A percentile compares a stretch with the other conserved stretches of the same genome.
phyloP scores from a whole-genome alignment of 2,329 filamentous ascomycete genomes.

The Arachnomyces sp. region DNA sequence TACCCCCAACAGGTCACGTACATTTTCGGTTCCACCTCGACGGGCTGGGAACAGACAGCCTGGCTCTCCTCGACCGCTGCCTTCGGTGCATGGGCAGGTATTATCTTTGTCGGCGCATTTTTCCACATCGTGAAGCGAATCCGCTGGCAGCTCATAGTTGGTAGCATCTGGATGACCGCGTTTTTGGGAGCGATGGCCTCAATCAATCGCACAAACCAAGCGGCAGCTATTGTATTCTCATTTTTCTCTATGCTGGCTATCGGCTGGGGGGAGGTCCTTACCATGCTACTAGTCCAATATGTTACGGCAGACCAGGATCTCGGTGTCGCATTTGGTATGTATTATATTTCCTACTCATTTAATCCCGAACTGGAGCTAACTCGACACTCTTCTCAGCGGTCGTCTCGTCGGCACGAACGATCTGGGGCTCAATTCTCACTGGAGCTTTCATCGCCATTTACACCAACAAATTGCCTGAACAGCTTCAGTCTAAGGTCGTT shows the following conservation, averaged over 20 bases:
- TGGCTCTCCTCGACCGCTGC: slow-evolving; percentile 24
- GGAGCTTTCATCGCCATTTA: slow-evolving; percentile 20
- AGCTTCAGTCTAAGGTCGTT: slow-evolving; percentile 10
- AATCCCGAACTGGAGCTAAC: no score
- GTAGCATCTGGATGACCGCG: no score
- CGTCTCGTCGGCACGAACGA: slow-evolving; percentile 1
- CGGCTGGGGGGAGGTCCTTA: no score
- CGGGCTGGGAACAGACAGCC: slow-evolving; percentile 15
- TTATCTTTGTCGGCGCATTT: slow-evolving; percentile 18
- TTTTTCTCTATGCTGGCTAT: no score
- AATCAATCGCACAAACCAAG: no score
- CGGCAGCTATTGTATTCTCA: no score
- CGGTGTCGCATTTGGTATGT: no score
- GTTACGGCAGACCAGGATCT: no score
- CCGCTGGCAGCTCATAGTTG: slow-evolving; percentile 13
- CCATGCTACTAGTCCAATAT: no score
- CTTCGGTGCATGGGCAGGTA: slow-evolving; percentile 24
- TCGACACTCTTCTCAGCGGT: not conserved
- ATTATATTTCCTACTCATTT: no score
- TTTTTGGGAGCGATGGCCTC: no score
- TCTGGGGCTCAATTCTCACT: slow-evolving; percentile 18
- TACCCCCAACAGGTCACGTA: slow-evolving; percentile 25
- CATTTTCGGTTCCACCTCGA: slow-evolving; percentile 13
- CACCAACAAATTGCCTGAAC: slow-evolving; percentile 15
- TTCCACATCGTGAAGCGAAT: slow-evolving; percentile 20